Conservation (phyloP, 352 stramenopile genomes). For the Globisporangium emineosum region DNA sequence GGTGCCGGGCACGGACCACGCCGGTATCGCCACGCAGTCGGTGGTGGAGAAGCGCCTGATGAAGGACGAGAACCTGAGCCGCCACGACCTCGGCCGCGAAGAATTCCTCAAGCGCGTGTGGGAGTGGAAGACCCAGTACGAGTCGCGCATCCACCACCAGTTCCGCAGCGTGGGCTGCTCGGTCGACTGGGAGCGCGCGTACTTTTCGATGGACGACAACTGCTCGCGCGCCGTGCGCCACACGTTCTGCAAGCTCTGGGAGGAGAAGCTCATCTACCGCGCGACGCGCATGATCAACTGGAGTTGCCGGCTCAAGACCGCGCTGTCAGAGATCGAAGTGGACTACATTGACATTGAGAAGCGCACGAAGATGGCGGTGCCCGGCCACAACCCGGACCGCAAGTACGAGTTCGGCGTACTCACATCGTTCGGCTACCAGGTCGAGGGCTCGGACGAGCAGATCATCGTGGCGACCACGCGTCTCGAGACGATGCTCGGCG, state of each 20-base stretch:
- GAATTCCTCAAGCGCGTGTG: slow-evolving; percentile 94
- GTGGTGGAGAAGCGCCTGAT: slow-evolving; percentile 89
- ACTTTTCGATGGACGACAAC: slow-evolving; percentile 99
- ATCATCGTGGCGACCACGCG: slow-evolving; percentile 92
- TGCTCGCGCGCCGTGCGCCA: slow-evolving; percentile 96
- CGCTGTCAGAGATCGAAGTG: slow-evolving; percentile 96
- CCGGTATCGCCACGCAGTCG: slow-evolving; percentile 97
- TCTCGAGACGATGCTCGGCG: slow-evolving; percentile 99
- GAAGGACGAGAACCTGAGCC: slow-evolving; percentile 77
- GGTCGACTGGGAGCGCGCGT: slow-evolving; percentile 96
- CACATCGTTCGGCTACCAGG: slow-evolving; percentile 96
- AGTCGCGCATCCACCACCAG: slow-evolving; percentile 83
- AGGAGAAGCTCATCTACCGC: slow-evolving; percentile 96
- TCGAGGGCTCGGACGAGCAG: slow-evolving; percentile 89
- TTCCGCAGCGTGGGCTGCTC: slow-evolving; percentile 91
- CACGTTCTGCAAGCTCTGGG: slow-evolving; percentile 93
- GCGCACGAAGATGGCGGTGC: slow-evolving; percentile 93
- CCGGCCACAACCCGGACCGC: slow-evolving; percentile 92
- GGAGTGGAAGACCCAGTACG: slow-evolving; percentile 96
- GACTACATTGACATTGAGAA: slow-evolving; percentile 99
- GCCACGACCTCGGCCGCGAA: slow-evolving; percentile 89
- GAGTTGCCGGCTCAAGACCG: slow-evolving; percentile 97
- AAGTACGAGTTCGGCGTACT: slow-evolving; percentile 99
- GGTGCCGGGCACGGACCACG: slow-evolving; percentile 98
- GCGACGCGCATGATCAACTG: slow-evolving; percentile 99